Conservation (phyloP, 2,329 filamentous ascomycete species). For the Orbilia brochopaga region DNA sequence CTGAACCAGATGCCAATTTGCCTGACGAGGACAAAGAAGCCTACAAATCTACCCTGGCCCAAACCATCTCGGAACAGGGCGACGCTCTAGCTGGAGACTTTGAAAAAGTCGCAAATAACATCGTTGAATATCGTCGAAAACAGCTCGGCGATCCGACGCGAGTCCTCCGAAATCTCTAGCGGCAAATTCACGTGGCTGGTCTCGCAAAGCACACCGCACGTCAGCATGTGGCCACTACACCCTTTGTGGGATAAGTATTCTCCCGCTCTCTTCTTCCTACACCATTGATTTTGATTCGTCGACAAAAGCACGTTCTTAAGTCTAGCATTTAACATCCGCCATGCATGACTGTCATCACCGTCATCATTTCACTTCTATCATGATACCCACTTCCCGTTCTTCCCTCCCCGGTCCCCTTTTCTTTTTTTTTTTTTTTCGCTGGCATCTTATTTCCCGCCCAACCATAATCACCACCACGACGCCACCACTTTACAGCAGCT, state of each 20-base stretch:
- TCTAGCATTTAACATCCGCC: conserved; percentile 16
- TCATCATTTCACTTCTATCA: conserved; percentile 20
- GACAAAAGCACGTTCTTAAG: conserved; percentile 21
- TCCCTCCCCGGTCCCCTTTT: background rate
- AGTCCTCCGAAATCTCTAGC: conserved; percentile 60
- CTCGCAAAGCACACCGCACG: no score
- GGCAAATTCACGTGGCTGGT: no score
- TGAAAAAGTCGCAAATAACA: conserved; percentile 69
- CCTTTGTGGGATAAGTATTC: conserved; percentile 38
- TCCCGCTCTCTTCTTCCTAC: conserved; percentile 6
- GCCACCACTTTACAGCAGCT: conserved; percentile 10
- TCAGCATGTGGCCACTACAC: background rate
- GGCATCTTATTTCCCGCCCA: conserved; percentile 9
- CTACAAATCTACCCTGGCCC: conserved; percentile 69
- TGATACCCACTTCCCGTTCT: conserved; percentile 35
- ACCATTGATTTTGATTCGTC: conserved; percentile 8
- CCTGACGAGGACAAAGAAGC: conserved; percentile 67
- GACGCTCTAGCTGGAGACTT: conserved; percentile 70
- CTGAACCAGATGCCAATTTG: conserved; percentile 63
- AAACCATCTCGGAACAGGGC: conserved; percentile 68
- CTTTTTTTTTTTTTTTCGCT: background rate
- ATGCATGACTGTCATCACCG: conserved; percentile 6
- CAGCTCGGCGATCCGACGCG: conserved; percentile 71
- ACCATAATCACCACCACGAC: conserved; percentile 10
- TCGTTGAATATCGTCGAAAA: conserved; percentile 70